These are phyloP conservation scores for Trifolium subterraneum DNA, from an alignment of 306 rosid species.

Conservation along the genomic window DNA sequence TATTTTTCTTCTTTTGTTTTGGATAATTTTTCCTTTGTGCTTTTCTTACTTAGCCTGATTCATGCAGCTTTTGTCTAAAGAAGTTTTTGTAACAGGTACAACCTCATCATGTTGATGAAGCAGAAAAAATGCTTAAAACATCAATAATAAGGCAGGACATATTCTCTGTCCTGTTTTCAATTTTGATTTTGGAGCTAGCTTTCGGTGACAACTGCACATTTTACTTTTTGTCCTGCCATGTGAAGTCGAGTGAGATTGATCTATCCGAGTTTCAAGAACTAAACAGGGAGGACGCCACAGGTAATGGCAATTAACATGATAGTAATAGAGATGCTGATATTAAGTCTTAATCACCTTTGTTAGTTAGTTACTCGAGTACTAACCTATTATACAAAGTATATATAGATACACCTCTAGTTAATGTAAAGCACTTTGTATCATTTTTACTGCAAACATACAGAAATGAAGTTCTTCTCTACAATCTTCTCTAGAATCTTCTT, in stretches of 20 bases:
- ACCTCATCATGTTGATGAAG: slow-evolving; percentile 76
- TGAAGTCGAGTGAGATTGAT: slow-evolving; percentile 93
- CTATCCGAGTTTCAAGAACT: slow-evolving; percentile 88
- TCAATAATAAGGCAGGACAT: slow-evolving; percentile 78
- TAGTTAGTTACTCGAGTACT: too few species aligned
- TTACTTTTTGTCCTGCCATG: slow-evolving; percentile 57
- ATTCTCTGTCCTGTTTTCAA: slow-evolving; percentile 1
- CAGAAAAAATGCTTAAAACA: slow-evolving; percentile 84
- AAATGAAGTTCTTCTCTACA: too few species aligned
- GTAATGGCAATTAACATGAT: slow-evolving; percentile 49
- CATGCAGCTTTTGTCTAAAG: slow-evolving; percentile 61
- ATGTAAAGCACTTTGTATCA: too few species aligned
- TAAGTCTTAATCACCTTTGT: too few species aligned
- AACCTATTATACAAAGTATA: too few species aligned
- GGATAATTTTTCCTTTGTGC: slow-evolving; percentile 11
- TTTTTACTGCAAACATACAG: too few species aligned
- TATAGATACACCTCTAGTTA: too few species aligned
- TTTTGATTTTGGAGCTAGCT: slow-evolving; percentile 21
- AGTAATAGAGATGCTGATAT: slow-evolving; percentile 47
- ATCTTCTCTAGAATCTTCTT: too few species aligned
- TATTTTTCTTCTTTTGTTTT: not conserved
- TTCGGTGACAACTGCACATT: not conserved
- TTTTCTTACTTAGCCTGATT: slow-evolving; percentile 30
- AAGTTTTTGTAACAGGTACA: slow-evolving; percentile 60
- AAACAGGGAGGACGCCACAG: slow-evolving; percentile 19